Percentiles rank a stretch among this genome's conserved stretches.
Conservation (phyloP, 306 rosid species). For the Prunus persica region Prunus_persica_NCBIv2 NC_034016.1:20723001-20723500, state of each 20-base stretch:
- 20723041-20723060: too few relatives aligned
- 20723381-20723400: conserved; percentile 7
- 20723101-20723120: background rate
- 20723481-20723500: conserved; percentile 3
- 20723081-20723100: conserved; percentile 7
- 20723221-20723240: background rate
- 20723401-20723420: conserved; percentile 19
- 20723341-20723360: conserved; percentile 32
- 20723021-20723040: background rate
- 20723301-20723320: conserved; percentile 46
- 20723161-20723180: conserved; percentile 25
- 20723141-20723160: conserved; percentile 34
- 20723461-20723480: conserved; percentile 1
- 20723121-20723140: conserved; percentile 19
- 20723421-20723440: conserved; percentile 40
- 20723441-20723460: background rate
- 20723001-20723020: background rate
- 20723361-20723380: conserved; percentile 34
- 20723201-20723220: conserved; percentile 10
- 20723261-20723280: conserved; percentile 16
- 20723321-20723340: conserved; percentile 41
- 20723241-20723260: background rate
- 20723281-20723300: conserved; percentile 48
- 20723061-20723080: conserved; percentile 7
- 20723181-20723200: conserved; percentile 40